phyloP scores from a whole-genome alignment of 1,284 basidiomycete species.

The Puccinia hordei region DNA sequence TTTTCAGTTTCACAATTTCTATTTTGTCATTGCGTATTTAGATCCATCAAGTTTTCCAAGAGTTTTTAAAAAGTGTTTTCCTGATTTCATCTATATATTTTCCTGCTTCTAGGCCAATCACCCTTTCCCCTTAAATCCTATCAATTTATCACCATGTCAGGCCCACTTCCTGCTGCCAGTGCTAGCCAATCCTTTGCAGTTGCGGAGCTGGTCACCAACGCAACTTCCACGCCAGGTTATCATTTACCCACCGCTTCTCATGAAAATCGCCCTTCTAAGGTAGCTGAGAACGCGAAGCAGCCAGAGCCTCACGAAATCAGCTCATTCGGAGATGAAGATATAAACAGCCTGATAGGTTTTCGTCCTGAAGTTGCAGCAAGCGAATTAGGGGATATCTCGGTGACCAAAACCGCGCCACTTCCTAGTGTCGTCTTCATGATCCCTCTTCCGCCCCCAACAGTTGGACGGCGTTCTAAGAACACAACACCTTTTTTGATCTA shows the following conservation, averaged over 20 bases:
- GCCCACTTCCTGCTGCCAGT: background rate
- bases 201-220: background rate
- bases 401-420: background rate
- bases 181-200: background rate
- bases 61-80: background rate
- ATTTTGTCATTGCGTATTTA: conserved; percentile 1
- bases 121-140: background rate
- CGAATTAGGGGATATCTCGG: conserved; percentile 12
- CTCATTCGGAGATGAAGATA: background rate
- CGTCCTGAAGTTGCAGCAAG: background rate
- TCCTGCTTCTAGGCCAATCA: background rate
- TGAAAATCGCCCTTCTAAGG: background rate
- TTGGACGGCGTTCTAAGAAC: conserved; percentile 28
- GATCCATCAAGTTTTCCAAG: background rate
- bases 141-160: conserved; percentile 13
- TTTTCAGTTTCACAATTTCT: conserved; percentile 1
- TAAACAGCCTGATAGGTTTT: background rate
- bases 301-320: background rate
- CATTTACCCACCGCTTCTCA: conserved; percentile 18
- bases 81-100: background rate
- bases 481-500: conserved; percentile 46
- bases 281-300: background rate
- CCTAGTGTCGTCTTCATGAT: conserved; percentile 48
- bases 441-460: conserved; percentile 36
- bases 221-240: background rate